These are phyloP conservation scores for Ilyonectria mors-panacis DNA, from an alignment of 2,329 filamentous ascomycete species.

Conservation along the genomic window DNA sequence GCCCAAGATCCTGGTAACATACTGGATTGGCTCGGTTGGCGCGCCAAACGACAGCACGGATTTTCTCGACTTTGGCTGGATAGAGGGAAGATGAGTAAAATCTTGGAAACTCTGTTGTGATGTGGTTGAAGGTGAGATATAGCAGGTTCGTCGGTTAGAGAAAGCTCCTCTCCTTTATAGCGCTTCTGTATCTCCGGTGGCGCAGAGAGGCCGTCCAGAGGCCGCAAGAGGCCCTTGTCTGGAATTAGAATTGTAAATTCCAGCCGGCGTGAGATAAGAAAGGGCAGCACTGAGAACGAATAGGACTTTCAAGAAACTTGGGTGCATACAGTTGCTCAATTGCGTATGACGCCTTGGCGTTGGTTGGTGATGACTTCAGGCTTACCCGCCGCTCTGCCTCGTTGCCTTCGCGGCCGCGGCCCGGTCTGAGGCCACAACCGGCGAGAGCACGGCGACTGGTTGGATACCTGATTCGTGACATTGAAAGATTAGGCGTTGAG, in stretches of 20 bases:
- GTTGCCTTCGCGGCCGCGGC: constrained; percentile 32
- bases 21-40: not conserved
- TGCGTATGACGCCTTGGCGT: constrained; percentile 9
- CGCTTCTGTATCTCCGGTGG: not conserved
- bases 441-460: not conserved
- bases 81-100: not conserved
- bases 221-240: not conserved
- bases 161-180: not conserved
- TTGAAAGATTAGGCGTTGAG: constrained; percentile 12
- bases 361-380: constrained; percentile 16
- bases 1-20: not conserved
- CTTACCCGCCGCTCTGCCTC: constrained; percentile 29
- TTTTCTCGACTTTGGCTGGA: not conserved
- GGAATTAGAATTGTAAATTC: not conserved
- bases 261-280: not conserved
- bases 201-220: not conserved
- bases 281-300: not conserved
- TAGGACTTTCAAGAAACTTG: not conserved
- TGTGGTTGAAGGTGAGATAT: not conserved
- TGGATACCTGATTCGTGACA: not conserved
- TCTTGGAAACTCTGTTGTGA: not conserved
- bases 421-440: constrained; percentile 17
- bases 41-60: not conserved
- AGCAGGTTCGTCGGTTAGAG: not conserved
- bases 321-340: not conserved